Conservation (phyloP, 2,329 filamentous ascomycete species). For the Furcasterigmium furcatum region DNA sequence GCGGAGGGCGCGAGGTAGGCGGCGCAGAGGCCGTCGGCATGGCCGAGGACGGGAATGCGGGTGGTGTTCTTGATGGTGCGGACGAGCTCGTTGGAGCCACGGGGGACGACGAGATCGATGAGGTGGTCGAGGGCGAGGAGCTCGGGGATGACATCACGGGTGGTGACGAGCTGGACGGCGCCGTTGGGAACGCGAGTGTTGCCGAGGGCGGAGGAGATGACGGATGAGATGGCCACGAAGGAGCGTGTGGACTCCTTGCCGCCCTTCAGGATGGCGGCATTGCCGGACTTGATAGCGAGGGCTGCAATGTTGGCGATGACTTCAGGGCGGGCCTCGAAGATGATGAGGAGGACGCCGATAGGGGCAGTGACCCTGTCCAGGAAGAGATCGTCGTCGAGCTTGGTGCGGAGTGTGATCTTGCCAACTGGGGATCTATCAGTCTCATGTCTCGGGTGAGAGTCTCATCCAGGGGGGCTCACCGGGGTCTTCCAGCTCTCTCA, state of each 20-base stretch:
- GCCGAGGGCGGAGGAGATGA: slow-evolving; percentile 76
- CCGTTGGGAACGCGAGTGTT: slow-evolving; percentile 74
- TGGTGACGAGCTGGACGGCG: slow-evolving; percentile 91
- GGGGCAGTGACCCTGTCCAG: slow-evolving; percentile 89
- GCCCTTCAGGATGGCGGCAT: slow-evolving; percentile 92
- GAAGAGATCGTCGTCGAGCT: slow-evolving; percentile 79
- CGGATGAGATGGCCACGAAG: slow-evolving; percentile 85
- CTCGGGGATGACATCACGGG: slow-evolving; percentile 83
- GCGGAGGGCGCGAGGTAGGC: slow-evolving; percentile 82
- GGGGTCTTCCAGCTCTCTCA: slow-evolving; percentile 80
- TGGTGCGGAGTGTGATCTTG: slow-evolving; percentile 76
- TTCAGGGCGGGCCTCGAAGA: slow-evolving; percentile 96
- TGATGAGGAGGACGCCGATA: slow-evolving; percentile 96
- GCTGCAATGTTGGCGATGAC: slow-evolving; percentile 98
- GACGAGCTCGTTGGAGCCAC: slow-evolving; percentile 87
- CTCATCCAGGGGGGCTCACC: slow-evolving; percentile 41
- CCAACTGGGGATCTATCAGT: slow-evolving; percentile 56
- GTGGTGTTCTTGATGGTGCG: slow-evolving; percentile 86
- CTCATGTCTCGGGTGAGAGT: neutral
- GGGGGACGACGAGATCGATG: slow-evolving; percentile 93
- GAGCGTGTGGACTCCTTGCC: slow-evolving; percentile 94
- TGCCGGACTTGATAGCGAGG: slow-evolving; percentile 93
- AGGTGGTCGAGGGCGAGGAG: slow-evolving; percentile 82
- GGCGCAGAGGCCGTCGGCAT: slow-evolving; percentile 90
- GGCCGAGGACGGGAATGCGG: slow-evolving; percentile 91